These are phyloP conservation scores for Cruciata laevipes DNA, from an alignment of 257 asterid species.

Conservation along the genomic window DNA sequence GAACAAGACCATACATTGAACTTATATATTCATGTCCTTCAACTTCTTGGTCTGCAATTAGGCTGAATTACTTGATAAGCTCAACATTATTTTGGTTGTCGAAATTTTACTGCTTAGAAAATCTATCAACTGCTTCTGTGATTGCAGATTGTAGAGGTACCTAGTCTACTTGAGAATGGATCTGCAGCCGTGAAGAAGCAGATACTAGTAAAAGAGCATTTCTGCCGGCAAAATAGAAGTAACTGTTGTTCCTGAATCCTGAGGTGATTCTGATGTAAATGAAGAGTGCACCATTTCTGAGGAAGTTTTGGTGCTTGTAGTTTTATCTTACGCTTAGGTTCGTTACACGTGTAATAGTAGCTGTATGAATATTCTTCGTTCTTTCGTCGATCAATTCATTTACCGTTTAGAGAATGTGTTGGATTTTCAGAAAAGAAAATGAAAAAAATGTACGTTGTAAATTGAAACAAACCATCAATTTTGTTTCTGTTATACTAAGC, in stretches of 20 bases:
- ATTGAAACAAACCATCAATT: too few species aligned
- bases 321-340: background rate
- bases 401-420: background rate
- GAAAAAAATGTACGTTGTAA: background rate
- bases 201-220: constrained; percentile 45
- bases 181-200: constrained; percentile 69
- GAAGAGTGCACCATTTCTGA: background rate
- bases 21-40: too few species aligned
- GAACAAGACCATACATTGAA: too few species aligned
- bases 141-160: constrained; percentile 66
- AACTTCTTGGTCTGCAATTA: too few species aligned
- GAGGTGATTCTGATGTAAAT: background rate
- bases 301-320: background rate
- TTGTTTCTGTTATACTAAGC: too few species aligned
- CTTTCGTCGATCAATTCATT: background rate
- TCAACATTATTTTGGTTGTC: background rate
- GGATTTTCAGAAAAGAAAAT: background rate
- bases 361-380: background rate
- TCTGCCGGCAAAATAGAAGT: constrained; percentile 7
- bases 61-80: background rate
- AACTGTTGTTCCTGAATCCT: constrained; percentile 48
- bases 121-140: background rate
- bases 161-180: constrained; percentile 78
- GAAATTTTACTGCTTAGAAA: background rate
- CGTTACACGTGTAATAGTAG: background rate